Base-by-base conservation (phyloP, 176 grass and related monocot genomes). In the Zea luxurians region DNA sequence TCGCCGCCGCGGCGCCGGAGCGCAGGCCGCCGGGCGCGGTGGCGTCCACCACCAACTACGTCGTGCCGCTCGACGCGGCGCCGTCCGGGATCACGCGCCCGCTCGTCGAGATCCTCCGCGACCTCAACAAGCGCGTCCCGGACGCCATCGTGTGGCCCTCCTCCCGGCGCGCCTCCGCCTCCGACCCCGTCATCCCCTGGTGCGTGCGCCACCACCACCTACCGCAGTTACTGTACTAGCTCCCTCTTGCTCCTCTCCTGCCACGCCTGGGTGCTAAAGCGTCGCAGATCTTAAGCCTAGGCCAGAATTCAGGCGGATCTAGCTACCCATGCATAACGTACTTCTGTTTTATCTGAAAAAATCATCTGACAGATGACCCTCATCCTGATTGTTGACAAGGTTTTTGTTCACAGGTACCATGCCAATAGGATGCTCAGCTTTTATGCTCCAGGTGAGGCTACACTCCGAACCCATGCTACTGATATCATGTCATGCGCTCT, bases 401-500 rank as follows among this genome's bases (percentile, higher is more conserved):
- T 27, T 27, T 27, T 1, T 27, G 27, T 13, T 72, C 80, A 0
- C 78, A 99, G 96, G 96, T 99, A 99, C 37, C 92, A 99, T 73
- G 92, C 88, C 20, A 99, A 99, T 85, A 43, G 96, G 85, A 99
- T 99, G 96, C 85, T 99, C 66, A 99, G 92, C 88, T 99, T 99
- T 82, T 99, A 95, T 70, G 96, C 96, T 76, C 92, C 96, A 92
- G 96, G 96, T 98, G 58, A 89, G 21, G 49, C 15, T 47, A 36
- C 3, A 1, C n/a, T 64, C 6, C n/a, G 34, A 68, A 54, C 27
- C 8, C 2, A 41, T 52, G 17, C 44, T 8, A 8, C 64, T 27
- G 15, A 15, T 1, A 2, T 10, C 6, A 5, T 42, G 5, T 4
- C 12, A 61, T 27, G 57, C 11, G 47, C 7, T 40, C 8, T 38